Evolutionary conservation across 75 land plant genomes (phyloP).

Genomic region (Ceratopteris richardii): DNA sequence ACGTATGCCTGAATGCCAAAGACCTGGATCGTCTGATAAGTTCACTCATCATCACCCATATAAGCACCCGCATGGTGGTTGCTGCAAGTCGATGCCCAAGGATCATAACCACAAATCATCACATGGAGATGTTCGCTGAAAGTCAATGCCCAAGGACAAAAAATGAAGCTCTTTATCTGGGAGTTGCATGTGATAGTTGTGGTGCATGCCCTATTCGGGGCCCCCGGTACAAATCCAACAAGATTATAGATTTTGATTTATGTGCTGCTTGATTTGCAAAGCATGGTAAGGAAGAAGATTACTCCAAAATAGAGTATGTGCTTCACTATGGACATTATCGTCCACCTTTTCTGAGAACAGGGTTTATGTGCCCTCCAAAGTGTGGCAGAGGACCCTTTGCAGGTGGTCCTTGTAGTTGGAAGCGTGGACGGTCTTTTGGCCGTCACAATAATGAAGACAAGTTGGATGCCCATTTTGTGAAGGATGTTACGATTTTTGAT

Average conservation of each 20-base stretch:
- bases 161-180: neutral
- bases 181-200: conserved; percentile 22
- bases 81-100: neutral
- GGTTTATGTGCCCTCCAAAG: neutral
- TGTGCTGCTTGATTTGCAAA: conserved; percentile 60
- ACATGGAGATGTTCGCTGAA: too few relatives aligned
- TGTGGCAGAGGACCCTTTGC: neutral
- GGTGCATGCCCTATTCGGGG: conserved; percentile 21
- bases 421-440: neutral
- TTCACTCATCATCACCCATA: neutral
- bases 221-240: conserved; percentile 22
- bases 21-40: neutral
- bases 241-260: conserved; percentile 73
- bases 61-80: neutral
- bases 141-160: neutral
- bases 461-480: conserved; percentile 65
- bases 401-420: conserved; percentile 1
- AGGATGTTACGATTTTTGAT: conserved; percentile 77
- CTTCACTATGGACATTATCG: neutral
- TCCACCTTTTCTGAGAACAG: neutral
- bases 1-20: neutral
- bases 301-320: conserved; percentile 44
- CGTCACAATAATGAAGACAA: neutral
- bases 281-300: conserved; percentile 56
- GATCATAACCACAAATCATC: too few relatives aligned